Evolutionary conservation across 805 yeast species (phyloP).

Genomic region (Monosporozyma aerobia): DNA sequence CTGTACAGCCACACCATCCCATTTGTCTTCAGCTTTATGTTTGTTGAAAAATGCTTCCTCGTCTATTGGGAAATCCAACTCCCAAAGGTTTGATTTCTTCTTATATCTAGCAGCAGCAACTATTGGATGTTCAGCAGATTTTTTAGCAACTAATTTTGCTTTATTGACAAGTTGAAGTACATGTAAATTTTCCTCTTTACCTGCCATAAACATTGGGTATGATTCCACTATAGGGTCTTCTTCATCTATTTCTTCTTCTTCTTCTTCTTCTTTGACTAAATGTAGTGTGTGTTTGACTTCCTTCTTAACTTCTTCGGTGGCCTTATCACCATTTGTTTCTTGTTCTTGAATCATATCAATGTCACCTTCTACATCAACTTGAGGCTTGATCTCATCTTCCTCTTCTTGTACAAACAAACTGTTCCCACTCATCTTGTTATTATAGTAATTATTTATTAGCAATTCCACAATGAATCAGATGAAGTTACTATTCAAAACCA

Average conservation of each 20-base stretch:
- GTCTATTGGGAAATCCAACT: conserved; percentile 68
- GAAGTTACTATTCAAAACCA: neutral
- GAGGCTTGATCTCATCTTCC: conserved; percentile 22
- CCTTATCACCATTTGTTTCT: neutral
- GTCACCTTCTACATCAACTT: conserved; percentile 5
- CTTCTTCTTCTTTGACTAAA: neutral
- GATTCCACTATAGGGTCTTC: conserved; percentile 56
- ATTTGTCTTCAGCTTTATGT: conserved; percentile 45
- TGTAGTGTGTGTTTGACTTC: neutral
- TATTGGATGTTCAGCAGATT: conserved; percentile 29
- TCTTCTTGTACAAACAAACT: conserved; percentile 32
- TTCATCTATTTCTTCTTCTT: conserved; percentile 21
- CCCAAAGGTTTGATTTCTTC: conserved; percentile 52
- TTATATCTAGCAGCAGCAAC: conserved; percentile 46
- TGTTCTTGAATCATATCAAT: conserved; percentile 7
- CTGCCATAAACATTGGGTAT: conserved; percentile 45
- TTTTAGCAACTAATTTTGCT: conserved; percentile 19
- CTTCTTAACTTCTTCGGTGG: neutral
- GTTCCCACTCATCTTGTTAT: conserved; percentile 11
- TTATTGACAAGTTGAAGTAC: conserved; percentile 49
- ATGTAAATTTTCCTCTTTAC: conserved; percentile 29
- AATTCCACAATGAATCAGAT: neutral
- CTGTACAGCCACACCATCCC: conserved; percentile 56
- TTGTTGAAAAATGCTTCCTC: conserved; percentile 59
- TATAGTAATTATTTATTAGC: neutral